Evolutionary conservation across 768 basidiomycete genomes (phyloP), one percentile per base, ranked within the genome.

Genomic region (Chalciporus pseudorubinellus): DNA sequence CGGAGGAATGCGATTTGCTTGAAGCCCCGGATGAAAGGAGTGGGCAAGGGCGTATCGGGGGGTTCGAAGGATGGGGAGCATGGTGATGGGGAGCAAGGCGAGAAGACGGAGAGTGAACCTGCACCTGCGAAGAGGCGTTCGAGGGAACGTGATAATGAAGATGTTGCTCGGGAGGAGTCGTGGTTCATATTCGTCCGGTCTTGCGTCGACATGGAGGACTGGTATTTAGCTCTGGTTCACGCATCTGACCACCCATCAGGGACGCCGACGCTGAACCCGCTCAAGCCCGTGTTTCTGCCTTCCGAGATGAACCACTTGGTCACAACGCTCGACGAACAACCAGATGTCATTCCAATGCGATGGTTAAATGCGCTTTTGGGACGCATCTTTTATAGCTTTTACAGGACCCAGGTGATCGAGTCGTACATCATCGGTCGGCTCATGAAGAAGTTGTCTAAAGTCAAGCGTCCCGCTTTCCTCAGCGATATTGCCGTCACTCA

Each of bases 311-410:
- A 81, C 49, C 74, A 79, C 56, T 79, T 98, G 36, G 85, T 98
- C 51, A 73, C 84, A 14, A 90, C 86, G 6, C 76, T 99, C 53
- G 97, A 98, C 71, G 83, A 87, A 59, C 91, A 93, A 64, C 90
- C 97, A 3, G 95, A 99, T 66, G 88, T 94, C 55, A 94, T 98
- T 52, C 95, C 94, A 3, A 92, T 94, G 82, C 87, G 95, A 4
- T 99, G 97, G 97, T 74, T 98, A 43, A 99, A 99, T 63, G 97
- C 93, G 0, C 73, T 98, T 48, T 72, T 98, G 53, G 97, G 95
- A 3, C 86, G 97, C 18, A 64, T 98, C 12, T 98, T 98, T 75
- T 91, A 95, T 72, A 87, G 87, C 58, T 84, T 89, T 64, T 95
- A 97, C 72, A 83, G 83, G 48, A 99, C 95, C 1, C 79, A 86